Evolutionary conservation across 345 rosid genomes (phyloP).

Genomic region (Carallia brachiata): DNA sequence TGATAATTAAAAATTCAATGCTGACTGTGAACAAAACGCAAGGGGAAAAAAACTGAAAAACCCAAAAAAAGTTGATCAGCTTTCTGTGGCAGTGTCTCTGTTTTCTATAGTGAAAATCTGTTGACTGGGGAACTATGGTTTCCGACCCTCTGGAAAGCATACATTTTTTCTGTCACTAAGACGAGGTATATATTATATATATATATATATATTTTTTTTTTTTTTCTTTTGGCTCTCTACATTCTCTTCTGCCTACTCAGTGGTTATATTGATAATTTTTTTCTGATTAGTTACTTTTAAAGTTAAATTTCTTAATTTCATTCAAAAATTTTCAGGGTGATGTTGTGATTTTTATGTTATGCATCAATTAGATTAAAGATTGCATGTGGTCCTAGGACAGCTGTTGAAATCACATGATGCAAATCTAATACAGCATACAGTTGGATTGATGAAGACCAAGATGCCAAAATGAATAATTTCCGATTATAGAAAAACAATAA

Average conservation of each 20-base stretch:
- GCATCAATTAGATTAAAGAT: neutral
- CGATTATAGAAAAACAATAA: neutral
- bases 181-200: no score
- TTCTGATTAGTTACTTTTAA: no score
- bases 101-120: constrained; percentile 24
- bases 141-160: no score
- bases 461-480: constrained; percentile 13
- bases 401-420: constrained; percentile 12
- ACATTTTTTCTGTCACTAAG: no score
- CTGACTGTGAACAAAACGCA: neutral
- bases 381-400: constrained; percentile 10
- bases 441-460: neutral
- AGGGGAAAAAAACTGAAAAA: neutral
- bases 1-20: neutral
- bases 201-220: no score
- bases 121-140: constrained; percentile 8
- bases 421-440: neutral
- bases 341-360: no score
- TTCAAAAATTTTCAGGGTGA: no score
- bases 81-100: constrained; percentile 17
- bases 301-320: no score
- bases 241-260: no score
- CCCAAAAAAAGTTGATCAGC: constrained; percentile 27
- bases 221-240: neutral
- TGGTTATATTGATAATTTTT: neutral